These are phyloP conservation scores for Allium sativum DNA, from an alignment of 106 monocot genomes.

Conservation along the genomic window DNA sequence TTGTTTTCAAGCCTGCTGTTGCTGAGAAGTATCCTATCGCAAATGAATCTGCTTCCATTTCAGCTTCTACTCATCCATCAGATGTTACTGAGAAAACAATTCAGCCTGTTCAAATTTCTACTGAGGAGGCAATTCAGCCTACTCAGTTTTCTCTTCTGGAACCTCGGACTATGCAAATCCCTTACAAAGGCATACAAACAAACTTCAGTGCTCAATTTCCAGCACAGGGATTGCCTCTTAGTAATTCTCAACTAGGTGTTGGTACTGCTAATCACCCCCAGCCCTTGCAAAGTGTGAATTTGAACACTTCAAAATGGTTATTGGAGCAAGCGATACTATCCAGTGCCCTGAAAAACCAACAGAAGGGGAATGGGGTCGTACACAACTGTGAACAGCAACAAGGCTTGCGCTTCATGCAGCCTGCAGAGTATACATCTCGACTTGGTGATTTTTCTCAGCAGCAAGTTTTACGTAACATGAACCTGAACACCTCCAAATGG, in stretches of 20 bases:
- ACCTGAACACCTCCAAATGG: conserved; percentile 38
- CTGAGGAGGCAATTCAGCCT: neutral
- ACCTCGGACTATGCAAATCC: conserved; percentile 13
- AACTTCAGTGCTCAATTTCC: conserved; percentile 11
- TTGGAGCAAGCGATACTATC: conserved; percentile 20
- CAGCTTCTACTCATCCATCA: neutral
- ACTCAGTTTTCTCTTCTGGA: conserved; percentile 16
- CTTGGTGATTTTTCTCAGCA: conserved; percentile 1
- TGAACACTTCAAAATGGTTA: conserved; percentile 39
- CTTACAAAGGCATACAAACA: conserved; percentile 12
- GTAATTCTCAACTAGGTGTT: conserved; percentile 5
- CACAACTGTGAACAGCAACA: too few relatives aligned
- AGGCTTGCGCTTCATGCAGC: too few relatives aligned
- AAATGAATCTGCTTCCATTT: conserved; percentile 6
- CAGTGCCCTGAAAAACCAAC: too few relatives aligned
- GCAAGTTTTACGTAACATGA: conserved; percentile 19
- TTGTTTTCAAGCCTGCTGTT: conserved; percentile 74
- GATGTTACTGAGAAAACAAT: conserved; percentile 6
- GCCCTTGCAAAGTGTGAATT: conserved; percentile 17
- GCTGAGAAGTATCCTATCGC: conserved; percentile 25
- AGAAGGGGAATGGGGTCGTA: too few relatives aligned
- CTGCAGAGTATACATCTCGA: too few relatives aligned
- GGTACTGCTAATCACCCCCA: conserved; percentile 5
- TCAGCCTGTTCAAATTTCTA: conserved; percentile 18
- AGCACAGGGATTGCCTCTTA: conserved; percentile 4